Percentiles rank a stretch among this genome's conserved stretches.
phyloP scores from a whole-genome alignment of 345 rosid genomes.

The Pistacia integerrima region DNA sequence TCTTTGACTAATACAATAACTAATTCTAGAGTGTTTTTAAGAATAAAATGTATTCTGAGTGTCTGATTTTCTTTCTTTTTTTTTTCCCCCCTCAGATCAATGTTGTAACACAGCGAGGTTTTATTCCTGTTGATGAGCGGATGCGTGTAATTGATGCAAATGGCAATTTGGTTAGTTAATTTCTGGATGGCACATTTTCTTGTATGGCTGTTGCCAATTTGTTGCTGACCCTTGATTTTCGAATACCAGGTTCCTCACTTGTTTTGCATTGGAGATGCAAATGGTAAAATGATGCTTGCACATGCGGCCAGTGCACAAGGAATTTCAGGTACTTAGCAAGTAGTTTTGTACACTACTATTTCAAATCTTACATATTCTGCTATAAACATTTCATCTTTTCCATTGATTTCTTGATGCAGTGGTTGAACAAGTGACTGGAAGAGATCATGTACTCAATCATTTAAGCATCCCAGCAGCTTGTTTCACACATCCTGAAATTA shows the following conservation, averaged over 20 bases:
- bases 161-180: constrained; percentile 64
- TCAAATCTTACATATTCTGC: constrained; percentile 1
- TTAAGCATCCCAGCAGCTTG: constrained; percentile 98
- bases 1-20: constrained; percentile 16
- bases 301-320: constrained; percentile 99
- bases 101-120: constrained; percentile 88
- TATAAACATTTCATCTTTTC: constrained; percentile 17
- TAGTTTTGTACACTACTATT: neutral
- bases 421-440: constrained; percentile 94
- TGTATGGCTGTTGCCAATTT: neutral
- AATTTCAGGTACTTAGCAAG: constrained; percentile 70
- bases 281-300: constrained; percentile 99
- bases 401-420: constrained; percentile 45
- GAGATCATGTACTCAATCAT: constrained; percentile 91
- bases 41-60: constrained; percentile 11
- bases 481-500: constrained; percentile 99
- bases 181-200: constrained; percentile 10
- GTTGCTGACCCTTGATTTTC: constrained; percentile 19
- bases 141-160: constrained; percentile 86
- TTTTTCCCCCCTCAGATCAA: constrained; percentile 51
- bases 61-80: constrained; percentile 3
- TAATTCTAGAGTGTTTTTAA: neutral
- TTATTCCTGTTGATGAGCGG: constrained; percentile 87
- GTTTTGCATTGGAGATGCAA: constrained; percentile 95
- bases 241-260: constrained; percentile 73